Conservation (phyloP, 768 basidiomycete species). For the Tephrocybe sp. region DNA sequence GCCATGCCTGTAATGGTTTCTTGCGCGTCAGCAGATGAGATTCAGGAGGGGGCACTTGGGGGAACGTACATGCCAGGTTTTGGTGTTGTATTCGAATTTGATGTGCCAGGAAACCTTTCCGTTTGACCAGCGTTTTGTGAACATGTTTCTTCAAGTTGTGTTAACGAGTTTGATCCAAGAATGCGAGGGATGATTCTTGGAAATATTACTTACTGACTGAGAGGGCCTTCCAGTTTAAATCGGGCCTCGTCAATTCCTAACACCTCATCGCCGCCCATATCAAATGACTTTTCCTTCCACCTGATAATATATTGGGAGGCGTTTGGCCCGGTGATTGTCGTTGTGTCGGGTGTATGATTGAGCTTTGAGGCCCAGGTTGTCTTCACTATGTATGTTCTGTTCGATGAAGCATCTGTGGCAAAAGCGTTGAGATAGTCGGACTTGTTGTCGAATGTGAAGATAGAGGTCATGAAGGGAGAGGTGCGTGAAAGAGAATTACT, state of each 20-base stretch:
- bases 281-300: conserved; percentile 1
- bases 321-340: background rate
- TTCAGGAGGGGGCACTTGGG: no score
- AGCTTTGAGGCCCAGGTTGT: background rate
- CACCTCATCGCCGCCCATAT: background rate
- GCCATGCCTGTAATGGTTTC: background rate
- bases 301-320: background rate
- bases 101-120: conserved; percentile 3
- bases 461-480: no score
- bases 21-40: no score
- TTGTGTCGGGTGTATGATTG: background rate
- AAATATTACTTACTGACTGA: conserved; percentile 3
- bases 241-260: background rate
- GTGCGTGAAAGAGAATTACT: no score
- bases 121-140: conserved; percentile 6
- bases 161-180: background rate
- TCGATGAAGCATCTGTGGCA: background rate
- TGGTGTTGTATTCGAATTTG: conserved; percentile 3
- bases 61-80: conserved; percentile 2
- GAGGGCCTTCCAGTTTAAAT: background rate
- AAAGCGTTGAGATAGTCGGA: background rate
- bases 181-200: background rate
- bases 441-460: background rate
- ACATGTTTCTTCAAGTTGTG: background rate
- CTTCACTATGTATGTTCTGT: background rate